Evolutionary conservation across 2,329 filamentous ascomycete species (phyloP).

Genomic region (Acrodontium crateriforme): DNA sequence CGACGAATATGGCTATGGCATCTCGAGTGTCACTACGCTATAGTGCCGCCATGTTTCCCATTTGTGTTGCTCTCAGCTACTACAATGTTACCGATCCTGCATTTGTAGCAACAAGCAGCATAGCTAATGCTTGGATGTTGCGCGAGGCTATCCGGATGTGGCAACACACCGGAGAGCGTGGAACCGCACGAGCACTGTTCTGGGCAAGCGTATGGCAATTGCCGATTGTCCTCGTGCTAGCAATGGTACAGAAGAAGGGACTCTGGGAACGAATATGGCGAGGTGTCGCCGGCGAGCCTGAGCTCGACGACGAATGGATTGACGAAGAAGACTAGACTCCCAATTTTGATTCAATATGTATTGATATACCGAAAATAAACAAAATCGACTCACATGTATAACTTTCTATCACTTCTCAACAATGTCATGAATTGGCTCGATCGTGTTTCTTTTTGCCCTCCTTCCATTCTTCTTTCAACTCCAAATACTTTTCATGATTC

Average conservation of each 20-base stretch:
- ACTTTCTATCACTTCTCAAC: no score
- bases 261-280: constrained; percentile 75
- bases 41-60: constrained; percentile 68
- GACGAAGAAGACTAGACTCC: constrained; percentile 32
- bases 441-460: constrained; percentile 34
- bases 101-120: constrained; percentile 66
- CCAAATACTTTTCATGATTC: constrained; percentile 30
- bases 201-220: constrained; percentile 98
- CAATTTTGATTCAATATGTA: no score
- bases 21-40: constrained; percentile 79
- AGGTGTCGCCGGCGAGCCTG: constrained; percentile 44
- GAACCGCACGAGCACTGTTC: constrained; percentile 72
- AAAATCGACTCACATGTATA: no score
- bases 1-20: constrained; percentile 77
- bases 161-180: constrained; percentile 60
- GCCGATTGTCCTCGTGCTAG: constrained; percentile 76
- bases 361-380: no score
- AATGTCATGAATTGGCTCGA: no score
- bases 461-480: constrained; percentile 33
- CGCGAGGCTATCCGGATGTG: constrained; percentile 72
- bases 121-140: constrained; percentile 76
- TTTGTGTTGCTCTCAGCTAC: constrained; percentile 69
- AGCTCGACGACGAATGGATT: constrained; percentile 42
- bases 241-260: constrained; percentile 85
- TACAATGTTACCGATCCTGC: constrained; percentile 71